Evolutionary conservation across 2,329 filamentous ascomycete species (phyloP).

Genomic region (Beauveria brongniartii): DNA sequence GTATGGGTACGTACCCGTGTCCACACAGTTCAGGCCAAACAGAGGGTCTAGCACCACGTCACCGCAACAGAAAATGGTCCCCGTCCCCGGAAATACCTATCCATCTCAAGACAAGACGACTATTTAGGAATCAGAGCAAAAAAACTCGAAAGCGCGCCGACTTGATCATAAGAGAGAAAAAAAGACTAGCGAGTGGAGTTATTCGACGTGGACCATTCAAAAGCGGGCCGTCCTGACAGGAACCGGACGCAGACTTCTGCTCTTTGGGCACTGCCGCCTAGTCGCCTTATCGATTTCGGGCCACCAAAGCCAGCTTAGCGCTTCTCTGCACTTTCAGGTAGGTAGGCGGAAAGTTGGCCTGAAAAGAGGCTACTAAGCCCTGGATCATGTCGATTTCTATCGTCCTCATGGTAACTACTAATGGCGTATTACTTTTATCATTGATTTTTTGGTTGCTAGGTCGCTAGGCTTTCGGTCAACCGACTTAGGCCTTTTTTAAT

Average conservation of each 20-base stretch:
- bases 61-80: background rate
- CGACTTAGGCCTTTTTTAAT: background rate
- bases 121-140: background rate
- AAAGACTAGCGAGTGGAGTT: background rate
- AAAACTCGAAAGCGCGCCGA: background rate
- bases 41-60: background rate
- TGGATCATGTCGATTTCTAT: background rate
- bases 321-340: background rate
- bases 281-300: conserved; percentile 2
- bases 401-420: too few relatives aligned
- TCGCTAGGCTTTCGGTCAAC: too few relatives aligned
- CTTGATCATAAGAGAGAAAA: background rate
- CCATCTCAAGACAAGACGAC: background rate
- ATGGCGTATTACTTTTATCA: too few relatives aligned
- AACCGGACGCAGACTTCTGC: background rate
- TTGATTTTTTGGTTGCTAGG: too few relatives aligned
- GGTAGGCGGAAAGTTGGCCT: background rate
- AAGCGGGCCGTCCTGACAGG: conserved; percentile 4
- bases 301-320: background rate
- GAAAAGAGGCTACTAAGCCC: background rate
- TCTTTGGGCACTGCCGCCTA: background rate
- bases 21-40: background rate
- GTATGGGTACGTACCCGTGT: too few relatives aligned
- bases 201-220: background rate
- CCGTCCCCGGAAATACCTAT: background rate